Percentiles rank a stretch among this genome's conserved stretches.
Evolutionary conservation across 2,329 filamentous ascomycete species (phyloP).

Genomic region (Penicillium expansum): DNA sequence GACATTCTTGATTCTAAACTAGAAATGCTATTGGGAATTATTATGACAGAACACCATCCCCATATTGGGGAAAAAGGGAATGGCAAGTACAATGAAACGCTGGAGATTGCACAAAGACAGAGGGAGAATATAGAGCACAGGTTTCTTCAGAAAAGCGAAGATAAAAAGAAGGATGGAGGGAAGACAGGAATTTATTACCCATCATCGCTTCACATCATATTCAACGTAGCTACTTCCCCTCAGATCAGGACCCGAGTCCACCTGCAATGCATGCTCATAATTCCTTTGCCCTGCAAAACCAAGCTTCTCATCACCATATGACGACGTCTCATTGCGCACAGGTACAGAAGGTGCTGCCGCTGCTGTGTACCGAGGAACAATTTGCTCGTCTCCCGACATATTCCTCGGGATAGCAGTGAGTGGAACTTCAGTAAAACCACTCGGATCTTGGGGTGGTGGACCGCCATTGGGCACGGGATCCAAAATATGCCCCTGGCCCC

Average conservation of each 20-base stretch:
- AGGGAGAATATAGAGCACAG: background rate
- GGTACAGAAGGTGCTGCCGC: constrained; percentile 11
- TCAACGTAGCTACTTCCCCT: constrained; percentile 40
- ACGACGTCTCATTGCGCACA: background rate
- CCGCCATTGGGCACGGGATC: constrained; percentile 11
- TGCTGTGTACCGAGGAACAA: constrained; percentile 29
- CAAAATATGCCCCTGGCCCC: constrained; percentile 44
- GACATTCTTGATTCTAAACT: background rate
- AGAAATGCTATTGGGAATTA: background rate
- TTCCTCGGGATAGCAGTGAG: constrained; percentile 32
- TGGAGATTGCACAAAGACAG: background rate
- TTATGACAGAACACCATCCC: background rate
- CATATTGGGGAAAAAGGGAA: background rate
- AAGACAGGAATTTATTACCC: background rate
- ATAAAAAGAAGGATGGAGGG: background rate
- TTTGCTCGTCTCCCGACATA: constrained; percentile 13
- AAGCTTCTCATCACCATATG: constrained; percentile 42
- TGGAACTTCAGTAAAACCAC: constrained; percentile 40
- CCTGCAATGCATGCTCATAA: constrained; percentile 31
- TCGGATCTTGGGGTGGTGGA: constrained; percentile 13
- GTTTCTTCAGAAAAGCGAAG: background rate
- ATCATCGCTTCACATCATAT: constrained; percentile 34
- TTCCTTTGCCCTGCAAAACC: constrained; percentile 43
- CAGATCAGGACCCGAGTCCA: constrained; percentile 22
- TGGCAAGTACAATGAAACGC: background rate